A percentile compares a stretch with the other conserved stretches of the same genome.
These are phyloP conservation scores for Pleomassaria siparia DNA, from an alignment of 2,329 filamentous ascomycete genomes.

Conservation along the genomic window DNA sequence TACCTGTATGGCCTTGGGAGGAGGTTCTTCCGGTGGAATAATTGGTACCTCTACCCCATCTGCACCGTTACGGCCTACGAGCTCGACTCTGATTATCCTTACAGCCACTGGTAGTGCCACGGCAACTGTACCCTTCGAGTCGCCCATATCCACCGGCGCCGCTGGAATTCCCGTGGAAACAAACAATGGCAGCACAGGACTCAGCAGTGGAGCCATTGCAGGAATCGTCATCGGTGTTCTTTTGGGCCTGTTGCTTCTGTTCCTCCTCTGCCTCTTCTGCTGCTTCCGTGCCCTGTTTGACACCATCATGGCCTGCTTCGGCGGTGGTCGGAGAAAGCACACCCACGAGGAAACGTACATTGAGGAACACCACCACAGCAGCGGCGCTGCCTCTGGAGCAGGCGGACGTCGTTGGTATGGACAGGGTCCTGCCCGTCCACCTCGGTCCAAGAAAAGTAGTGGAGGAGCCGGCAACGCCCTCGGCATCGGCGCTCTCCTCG, in stretches of 20 bases:
- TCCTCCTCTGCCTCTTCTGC: conserved; percentile 75
- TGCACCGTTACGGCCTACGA: conserved; percentile 53
- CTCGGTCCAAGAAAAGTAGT: conserved; percentile 38
- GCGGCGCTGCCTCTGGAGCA: conserved; percentile 56
- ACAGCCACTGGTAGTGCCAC: conserved; percentile 48
- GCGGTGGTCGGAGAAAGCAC: conserved; percentile 55
- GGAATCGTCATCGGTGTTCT: conserved; percentile 78
- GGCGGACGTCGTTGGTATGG: conserved; percentile 55
- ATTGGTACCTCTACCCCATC: conserved; percentile 48
- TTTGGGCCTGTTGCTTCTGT: conserved; percentile 65
- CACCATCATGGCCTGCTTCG: conserved; percentile 61
- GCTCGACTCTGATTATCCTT: conserved; percentile 57
- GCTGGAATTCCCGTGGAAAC: conserved; percentile 40
- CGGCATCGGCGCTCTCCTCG: conserved; percentile 47
- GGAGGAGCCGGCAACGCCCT: conserved; percentile 36
- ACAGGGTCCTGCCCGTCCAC: conserved; percentile 37
- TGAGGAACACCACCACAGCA: conserved; percentile 64
- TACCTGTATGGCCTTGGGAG: conserved; percentile 60
- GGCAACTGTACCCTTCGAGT: conserved; percentile 52
- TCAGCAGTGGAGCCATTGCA: conserved; percentile 74
- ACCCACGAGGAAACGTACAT: conserved; percentile 61
- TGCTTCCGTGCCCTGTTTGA: conserved; percentile 58
- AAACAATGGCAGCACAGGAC: conserved; percentile 38
- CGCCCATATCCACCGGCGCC: conserved; percentile 57
- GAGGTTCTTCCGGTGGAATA: conserved; percentile 50